phyloP scores from a whole-genome alignment of 2,329 filamentous ascomycete genomes.

The Diplodia seriata region DNA sequence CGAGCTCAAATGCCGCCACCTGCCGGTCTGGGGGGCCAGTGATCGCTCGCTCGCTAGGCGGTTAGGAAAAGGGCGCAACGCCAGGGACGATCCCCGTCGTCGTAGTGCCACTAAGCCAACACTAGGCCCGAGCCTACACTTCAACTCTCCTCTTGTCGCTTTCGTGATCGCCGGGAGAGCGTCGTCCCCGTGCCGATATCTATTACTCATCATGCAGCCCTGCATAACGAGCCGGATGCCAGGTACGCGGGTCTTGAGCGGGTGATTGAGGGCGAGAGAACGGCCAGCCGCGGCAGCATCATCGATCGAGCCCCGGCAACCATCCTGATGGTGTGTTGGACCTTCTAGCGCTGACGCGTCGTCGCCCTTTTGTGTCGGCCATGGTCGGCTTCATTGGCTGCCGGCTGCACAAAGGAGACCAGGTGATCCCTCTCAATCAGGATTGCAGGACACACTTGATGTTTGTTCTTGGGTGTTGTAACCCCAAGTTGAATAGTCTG shows the following conservation, averaged over 20 bases:
- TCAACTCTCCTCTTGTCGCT: not conserved
- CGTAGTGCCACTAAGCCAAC: not conserved
- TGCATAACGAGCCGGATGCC: not conserved
- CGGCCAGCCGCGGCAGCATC: not conserved
- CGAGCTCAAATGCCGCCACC: not conserved
- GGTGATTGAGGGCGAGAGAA: not conserved
- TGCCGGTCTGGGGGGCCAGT: not conserved
- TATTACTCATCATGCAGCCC: not conserved
- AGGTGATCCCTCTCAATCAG: not conserved
- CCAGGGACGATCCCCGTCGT: constrained; percentile 1
- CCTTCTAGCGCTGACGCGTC: constrained; percentile 1
- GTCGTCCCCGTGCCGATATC: not conserved
- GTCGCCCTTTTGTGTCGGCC: not conserved
- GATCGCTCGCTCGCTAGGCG: not conserved
- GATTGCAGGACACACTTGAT: not conserved
- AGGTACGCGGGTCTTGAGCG: not conserved
- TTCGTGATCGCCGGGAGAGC: not conserved
- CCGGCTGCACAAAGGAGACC: not conserved
- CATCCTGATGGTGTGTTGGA: not conserved
- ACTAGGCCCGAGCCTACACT: not conserved
- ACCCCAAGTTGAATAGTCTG: not conserved
- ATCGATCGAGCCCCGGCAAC: not conserved
- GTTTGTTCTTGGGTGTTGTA: not conserved
- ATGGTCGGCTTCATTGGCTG: not conserved
- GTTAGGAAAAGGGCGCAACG: not conserved